These are phyloP conservation scores for Saccharomyces eubayanus DNA, from an alignment of 805 yeast genomes.

Conservation along the genomic window DNA sequence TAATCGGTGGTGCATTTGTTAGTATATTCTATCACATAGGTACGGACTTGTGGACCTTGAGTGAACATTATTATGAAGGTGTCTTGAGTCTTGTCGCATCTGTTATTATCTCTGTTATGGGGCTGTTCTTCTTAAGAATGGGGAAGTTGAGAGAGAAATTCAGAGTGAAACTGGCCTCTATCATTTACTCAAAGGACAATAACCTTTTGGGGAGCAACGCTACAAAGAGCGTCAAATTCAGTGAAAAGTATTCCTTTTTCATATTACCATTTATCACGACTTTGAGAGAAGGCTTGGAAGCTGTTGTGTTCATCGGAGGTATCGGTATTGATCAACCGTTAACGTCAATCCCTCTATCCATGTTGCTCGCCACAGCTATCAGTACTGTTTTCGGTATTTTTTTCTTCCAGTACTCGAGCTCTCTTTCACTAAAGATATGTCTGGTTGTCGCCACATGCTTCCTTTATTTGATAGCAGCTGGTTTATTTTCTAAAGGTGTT, in stretches of 20 bases:
- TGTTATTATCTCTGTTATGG: conserved; percentile 77
- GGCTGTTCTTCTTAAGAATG: conserved; percentile 69
- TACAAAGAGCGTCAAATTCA: conserved; percentile 30
- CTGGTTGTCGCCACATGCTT: conserved; percentile 70
- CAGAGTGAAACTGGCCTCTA: conserved; percentile 49
- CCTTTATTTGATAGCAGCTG: conserved; percentile 78
- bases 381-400: conserved; percentile 59
- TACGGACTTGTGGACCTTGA: conserved; percentile 74
- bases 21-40: conserved; percentile 67
- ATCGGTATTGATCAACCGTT: conserved; percentile 68
- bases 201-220: conserved; percentile 10
- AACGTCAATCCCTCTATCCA: conserved; percentile 56
- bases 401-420: conserved; percentile 72
- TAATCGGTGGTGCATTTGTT: conserved; percentile 67
- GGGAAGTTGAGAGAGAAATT: conserved; percentile 79
- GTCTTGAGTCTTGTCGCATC: conserved; percentile 70
- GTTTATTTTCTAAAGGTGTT: conserved; percentile 75
- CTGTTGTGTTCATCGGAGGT: conserved; percentile 87
- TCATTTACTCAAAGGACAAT: conserved; percentile 29
- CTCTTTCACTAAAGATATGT: conserved; percentile 66
- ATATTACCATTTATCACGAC: conserved; percentile 80
- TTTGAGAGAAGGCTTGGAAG: conserved; percentile 83
- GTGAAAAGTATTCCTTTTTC: conserved; percentile 61
- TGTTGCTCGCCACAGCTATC: conserved; percentile 45
- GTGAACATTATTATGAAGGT: conserved; percentile 90